A percentile compares a stretch with the other conserved stretches of the same genome.
phyloP scores from a whole-genome alignment of 1,284 basidiomycete species.

The Phylloporus sp. region DNA sequence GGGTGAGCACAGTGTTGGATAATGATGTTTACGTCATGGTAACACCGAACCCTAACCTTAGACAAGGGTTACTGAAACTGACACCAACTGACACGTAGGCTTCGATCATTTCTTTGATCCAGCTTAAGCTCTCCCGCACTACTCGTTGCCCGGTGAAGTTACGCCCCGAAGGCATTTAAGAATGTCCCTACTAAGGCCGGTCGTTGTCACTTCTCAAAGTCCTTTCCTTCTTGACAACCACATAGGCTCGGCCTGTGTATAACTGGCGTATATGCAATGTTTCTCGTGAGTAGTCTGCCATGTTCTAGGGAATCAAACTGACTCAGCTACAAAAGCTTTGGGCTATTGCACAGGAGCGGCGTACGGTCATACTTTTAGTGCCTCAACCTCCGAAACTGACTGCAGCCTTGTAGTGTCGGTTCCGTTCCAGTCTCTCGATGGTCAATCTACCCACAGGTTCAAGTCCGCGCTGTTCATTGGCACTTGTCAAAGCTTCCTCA shows the following conservation, averaged over 20 bases:
- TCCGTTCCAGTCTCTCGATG: conserved; percentile 78
- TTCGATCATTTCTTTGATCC: too few relatives aligned
- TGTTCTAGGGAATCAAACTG: conserved; percentile 8
- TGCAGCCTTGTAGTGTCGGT: conserved; percentile 69
- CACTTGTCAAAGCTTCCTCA: conserved; percentile 86
- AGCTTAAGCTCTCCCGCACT: too few relatives aligned
- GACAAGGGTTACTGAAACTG: conserved; percentile 27
- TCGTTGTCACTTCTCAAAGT: background rate
- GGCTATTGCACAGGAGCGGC: conserved; percentile 91
- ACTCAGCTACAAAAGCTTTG: conserved; percentile 56
- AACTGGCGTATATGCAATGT: conserved; percentile 80
- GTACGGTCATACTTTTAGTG: conserved; percentile 54
- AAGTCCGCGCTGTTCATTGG: conserved; percentile 89
- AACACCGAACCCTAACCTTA: conserved; percentile 34
- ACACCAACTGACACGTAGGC: conserved; percentile 35
- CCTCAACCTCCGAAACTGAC: conserved; percentile 16
- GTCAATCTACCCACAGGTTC: conserved; percentile 77
- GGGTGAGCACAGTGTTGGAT: too few relatives aligned
- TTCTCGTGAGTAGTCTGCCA: conserved; percentile 59
- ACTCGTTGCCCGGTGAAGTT: background rate
- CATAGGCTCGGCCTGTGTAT: conserved; percentile 70
- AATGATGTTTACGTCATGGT: too few relatives aligned
- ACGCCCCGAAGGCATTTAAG: background rate
- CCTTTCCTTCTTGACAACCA: conserved; percentile 4
- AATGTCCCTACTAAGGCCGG: conserved; percentile 41